A percentile compares a stretch with the other conserved stretches of the same genome.
Evolutionary conservation across 176 grass and related monocot species (phyloP).

Genomic region (Coix lacrymajobi): DNA sequence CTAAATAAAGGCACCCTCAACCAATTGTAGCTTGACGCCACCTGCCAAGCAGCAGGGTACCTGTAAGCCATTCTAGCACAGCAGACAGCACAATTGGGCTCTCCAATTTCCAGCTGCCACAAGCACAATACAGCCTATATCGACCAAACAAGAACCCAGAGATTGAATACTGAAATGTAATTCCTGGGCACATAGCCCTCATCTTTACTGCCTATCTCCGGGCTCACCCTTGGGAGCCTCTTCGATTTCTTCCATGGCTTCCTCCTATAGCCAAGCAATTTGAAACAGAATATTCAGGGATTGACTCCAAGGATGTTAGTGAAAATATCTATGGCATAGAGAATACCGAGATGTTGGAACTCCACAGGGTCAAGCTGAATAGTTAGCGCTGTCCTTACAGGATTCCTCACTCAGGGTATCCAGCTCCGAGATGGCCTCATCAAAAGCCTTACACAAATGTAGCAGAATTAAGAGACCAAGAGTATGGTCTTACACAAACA

Average conservation of each 20-base stretch:
- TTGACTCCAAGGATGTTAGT: neutral
- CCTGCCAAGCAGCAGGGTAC: neutral
- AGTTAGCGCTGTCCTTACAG: conserved; percentile 76
- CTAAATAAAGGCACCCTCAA: neutral
- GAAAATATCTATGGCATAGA: neutral
- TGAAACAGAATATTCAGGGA: neutral
- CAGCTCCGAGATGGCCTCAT: conserved; percentile 73
- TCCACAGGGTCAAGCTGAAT: conserved; percentile 85
- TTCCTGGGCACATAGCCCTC: neutral
- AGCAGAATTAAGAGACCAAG: neutral
- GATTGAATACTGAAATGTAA: neutral
- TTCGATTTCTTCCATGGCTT: conserved; percentile 37
- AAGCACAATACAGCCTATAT: conserved; percentile 15
- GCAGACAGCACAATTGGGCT: neutral
- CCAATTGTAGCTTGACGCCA: neutral
- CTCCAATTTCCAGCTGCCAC: conserved; percentile 11
- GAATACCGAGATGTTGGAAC: conserved; percentile 51
- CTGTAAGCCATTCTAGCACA: conserved; percentile 21
- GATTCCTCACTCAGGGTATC: conserved; percentile 72
- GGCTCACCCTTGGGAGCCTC: conserved; percentile 40
- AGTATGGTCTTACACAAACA: neutral
- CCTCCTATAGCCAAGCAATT: conserved; percentile 29
- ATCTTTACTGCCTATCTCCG: conserved; percentile 25
- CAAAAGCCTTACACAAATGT: conserved; percentile 49
- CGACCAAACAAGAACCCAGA: conserved; percentile 13